Evolutionary conservation across 805 yeast species (phyloP).

Genomic region (Saccharomycopsis amapae): DNA sequence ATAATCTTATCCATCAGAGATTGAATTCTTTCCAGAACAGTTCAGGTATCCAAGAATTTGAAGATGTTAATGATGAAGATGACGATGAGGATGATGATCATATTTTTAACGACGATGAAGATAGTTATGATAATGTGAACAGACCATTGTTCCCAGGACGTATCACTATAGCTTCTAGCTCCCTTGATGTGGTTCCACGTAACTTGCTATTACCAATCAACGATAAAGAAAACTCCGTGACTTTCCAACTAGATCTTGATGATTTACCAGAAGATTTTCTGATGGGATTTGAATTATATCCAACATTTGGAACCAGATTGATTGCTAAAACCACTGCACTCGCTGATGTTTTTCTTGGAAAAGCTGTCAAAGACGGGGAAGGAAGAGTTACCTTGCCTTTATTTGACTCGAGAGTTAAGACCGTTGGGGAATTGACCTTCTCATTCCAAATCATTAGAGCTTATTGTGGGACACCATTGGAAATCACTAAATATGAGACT

Average conservation of each 20-base stretch:
- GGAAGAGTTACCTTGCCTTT: constrained; percentile 55
- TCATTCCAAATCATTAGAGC: constrained; percentile 82
- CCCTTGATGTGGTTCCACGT: constrained; percentile 80
- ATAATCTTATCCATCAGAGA: not conserved
- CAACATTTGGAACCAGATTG: constrained; percentile 88
- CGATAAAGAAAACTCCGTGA: constrained; percentile 53
- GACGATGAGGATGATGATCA: constrained; percentile 35
- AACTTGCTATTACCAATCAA: constrained; percentile 77
- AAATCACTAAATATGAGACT: constrained; percentile 87
- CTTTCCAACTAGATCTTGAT: constrained; percentile 80
- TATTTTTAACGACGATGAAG: constrained; percentile 1
- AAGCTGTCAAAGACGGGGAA: constrained; percentile 29
- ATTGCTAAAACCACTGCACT: constrained; percentile 85
- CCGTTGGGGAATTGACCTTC: constrained; percentile 74
- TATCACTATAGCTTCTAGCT: constrained; percentile 68
- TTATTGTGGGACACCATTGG: constrained; percentile 75
- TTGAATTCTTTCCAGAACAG: not conserved
- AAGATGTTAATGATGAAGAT: not conserved
- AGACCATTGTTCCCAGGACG: constrained; percentile 59
- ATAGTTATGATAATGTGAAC: not conserved
- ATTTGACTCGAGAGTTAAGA: constrained; percentile 71
- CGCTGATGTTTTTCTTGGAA: constrained; percentile 46
- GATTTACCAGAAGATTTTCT: constrained; percentile 40
- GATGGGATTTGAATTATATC: constrained; percentile 84
- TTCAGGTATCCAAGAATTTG: not conserved